phyloP scores from a whole-genome alignment of 2,329 filamentous ascomycete species.

The Lachnellula arida region DNA sequence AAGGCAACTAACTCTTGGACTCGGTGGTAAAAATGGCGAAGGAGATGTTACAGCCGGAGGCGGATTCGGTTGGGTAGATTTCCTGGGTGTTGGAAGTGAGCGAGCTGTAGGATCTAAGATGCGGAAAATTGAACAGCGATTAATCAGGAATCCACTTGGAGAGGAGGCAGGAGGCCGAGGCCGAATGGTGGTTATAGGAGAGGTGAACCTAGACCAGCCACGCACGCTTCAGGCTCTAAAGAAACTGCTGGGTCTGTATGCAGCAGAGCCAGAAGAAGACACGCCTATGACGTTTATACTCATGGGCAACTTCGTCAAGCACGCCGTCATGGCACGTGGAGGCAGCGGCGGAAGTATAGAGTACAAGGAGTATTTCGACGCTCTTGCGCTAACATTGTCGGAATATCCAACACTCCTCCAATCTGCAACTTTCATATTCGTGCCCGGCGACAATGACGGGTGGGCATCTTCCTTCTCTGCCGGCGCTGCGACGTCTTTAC shows the following conservation, averaged over 20 bases:
- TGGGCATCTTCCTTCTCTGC: slow-evolving; percentile 85
- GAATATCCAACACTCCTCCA: slow-evolving; percentile 81
- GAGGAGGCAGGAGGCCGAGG: slow-evolving; percentile 38
- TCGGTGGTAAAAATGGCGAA: slow-evolving; percentile 49
- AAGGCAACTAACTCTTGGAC: slow-evolving; percentile 71
- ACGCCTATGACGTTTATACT: slow-evolving; percentile 77
- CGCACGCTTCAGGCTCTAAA: slow-evolving; percentile 75
- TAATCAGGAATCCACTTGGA: slow-evolving; percentile 44
- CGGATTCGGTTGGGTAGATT: slow-evolving; percentile 96
- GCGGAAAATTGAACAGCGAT: slow-evolving; percentile 69
- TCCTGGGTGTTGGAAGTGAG: slow-evolving; percentile 85
- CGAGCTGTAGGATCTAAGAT: slow-evolving; percentile 77
- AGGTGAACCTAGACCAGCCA: slow-evolving; percentile 81
- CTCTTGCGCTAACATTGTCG: slow-evolving; percentile 72
- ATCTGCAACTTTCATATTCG: slow-evolving; percentile 80
- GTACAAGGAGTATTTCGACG: slow-evolving; percentile 95
- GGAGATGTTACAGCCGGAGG: slow-evolving; percentile 62
- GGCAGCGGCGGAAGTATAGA: slow-evolving; percentile 80
- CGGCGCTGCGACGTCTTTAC: slow-evolving; percentile 66
- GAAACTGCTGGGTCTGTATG: slow-evolving; percentile 73
- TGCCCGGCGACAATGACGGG: slow-evolving; percentile 95
- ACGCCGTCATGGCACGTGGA: slow-evolving; percentile 62
- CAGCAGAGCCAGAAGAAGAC: slow-evolving; percentile 55
- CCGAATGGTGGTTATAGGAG: slow-evolving; percentile 71
- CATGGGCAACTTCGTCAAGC: slow-evolving; percentile 74